Evolutionary conservation across 768 basidiomycete species (phyloP), one percentile per base, ranked within the genome.

Genomic region (Suillus decipiens): DNA sequence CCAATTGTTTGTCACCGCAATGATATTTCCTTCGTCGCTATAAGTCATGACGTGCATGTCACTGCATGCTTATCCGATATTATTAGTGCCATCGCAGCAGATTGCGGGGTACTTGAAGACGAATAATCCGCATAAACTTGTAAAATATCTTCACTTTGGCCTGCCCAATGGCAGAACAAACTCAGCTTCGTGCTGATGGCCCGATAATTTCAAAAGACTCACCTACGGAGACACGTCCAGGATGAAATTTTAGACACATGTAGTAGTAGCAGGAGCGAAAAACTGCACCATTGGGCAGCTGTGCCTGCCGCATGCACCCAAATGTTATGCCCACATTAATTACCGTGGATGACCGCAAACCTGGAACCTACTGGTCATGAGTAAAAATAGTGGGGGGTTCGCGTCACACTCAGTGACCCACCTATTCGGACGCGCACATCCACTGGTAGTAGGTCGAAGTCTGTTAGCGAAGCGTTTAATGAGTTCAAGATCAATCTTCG

Each of bases 91-190:
- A 31, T 51, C 50, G 31, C 37, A 57, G 56, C 17, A 41, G 39
- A 57, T 2, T 53, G 51, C 51, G 51, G 51, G 51, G 51, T n/a
- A 48, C 47, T 14, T 24, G 47, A 48, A 53, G 19, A 10, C 51
- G 11, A 33, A 17, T 11, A 12, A 34, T 31, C 51, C 51, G 33
- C 51, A 53, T n/a, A 53, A 53, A 53, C 31, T 33, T 39, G 31
- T 24, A 33, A 33, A 53, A 33, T n/a, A 19, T n/a, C 5, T n/a
- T 53, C 19, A 31, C 17, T 34, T 55, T 55, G 6, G 15, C 5
- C 24, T 28, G 7, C 17, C 56, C 56, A 57, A 57, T 57, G 6
- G 56, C 56, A 37, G 10, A 57, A 57, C 10, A 10, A 19, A 39
- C 55, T 56, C 36, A 37, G 36, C 54, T 56, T 56, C 36, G 22